Percentiles rank a stretch among this genome's conserved stretches.
Evolutionary conservation across 2,329 filamentous ascomycete genomes (phyloP).

Genomic region (Zasmidium angulare): DNA sequence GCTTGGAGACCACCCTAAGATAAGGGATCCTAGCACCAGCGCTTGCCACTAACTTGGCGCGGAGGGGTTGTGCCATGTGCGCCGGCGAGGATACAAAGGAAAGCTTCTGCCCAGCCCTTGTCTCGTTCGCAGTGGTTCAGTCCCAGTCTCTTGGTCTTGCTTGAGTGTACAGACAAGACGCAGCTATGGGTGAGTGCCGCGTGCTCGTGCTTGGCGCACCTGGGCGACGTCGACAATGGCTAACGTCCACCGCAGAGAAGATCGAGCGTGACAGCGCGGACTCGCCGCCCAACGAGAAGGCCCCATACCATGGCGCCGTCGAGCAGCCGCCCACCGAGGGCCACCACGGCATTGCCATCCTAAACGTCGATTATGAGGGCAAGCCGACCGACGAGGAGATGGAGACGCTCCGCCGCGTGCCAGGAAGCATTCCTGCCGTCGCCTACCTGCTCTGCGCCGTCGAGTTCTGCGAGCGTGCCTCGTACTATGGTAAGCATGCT

Average conservation of each 20-base stretch:
- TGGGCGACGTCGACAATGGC: not conserved
- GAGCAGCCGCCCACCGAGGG: not conserved
- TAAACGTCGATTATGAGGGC: slow-evolving; percentile 20
- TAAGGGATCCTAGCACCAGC: not conserved
- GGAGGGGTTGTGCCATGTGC: not conserved
- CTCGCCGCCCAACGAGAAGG: not conserved
- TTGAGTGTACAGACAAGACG: not conserved
- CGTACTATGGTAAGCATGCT: slow-evolving; percentile 36
- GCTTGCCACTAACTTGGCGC: not conserved
- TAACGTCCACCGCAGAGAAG: not conserved
- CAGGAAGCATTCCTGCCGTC: slow-evolving; percentile 39
- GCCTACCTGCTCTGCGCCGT: slow-evolving; percentile 43
- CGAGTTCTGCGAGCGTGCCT: slow-evolving; percentile 50
- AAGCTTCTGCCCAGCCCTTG: not conserved
- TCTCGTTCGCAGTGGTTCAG: not conserved
- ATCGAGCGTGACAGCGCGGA: not conserved
- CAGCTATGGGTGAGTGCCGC: not conserved
- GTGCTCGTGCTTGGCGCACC: not conserved
- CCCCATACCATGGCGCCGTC: not conserved
- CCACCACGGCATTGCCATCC: not conserved
- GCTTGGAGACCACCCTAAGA: not conserved
- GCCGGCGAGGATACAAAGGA: not conserved
- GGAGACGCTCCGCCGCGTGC: slow-evolving; percentile 43
- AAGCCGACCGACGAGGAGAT: slow-evolving; percentile 45
- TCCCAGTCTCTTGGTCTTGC: not conserved